These are phyloP conservation scores for Chlamydomonas urium DNA, from an alignment of 139 green algal genomes.

Conservation along the genomic window DNA sequence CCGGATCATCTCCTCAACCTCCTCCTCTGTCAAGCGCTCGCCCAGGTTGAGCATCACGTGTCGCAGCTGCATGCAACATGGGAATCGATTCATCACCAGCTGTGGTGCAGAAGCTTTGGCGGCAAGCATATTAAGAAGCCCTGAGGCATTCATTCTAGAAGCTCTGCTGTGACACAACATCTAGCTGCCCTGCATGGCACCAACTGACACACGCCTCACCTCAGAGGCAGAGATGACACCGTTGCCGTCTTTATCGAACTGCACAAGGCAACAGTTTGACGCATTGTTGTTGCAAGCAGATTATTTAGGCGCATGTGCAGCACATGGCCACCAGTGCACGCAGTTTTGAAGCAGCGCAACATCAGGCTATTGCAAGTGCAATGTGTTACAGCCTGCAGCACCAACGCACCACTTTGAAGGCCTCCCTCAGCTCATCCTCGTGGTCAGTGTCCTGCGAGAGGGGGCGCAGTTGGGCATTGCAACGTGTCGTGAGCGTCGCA, in stretches of 20 bases:
- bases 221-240: constrained; percentile 97
- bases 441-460: constrained; percentile 78
- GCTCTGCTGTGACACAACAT: neutral
- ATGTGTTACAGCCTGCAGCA: neutral
- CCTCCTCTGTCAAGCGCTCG: constrained; percentile 97
- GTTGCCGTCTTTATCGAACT: constrained; percentile 99
- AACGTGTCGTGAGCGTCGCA: too few relatives aligned
- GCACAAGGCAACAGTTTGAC: too few relatives aligned
- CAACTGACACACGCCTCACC: constrained; percentile 60
- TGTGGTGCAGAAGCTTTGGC: neutral
- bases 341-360: too few relatives aligned
- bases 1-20: constrained; percentile 97
- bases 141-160: neutral
- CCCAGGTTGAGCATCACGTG: constrained; percentile 99
- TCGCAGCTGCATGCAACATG: constrained; percentile 81
- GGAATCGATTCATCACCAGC: too few relatives aligned
- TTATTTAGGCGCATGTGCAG: too few relatives aligned
- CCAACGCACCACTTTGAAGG: constrained; percentile 88
- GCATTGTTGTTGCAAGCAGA: too few relatives aligned
- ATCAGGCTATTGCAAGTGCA: too few relatives aligned
- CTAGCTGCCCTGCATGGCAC: too few relatives aligned
- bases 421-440: constrained; percentile 97
- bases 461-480: neutral
- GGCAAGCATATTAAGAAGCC: too few relatives aligned
- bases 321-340: too few relatives aligned